Evolutionary conservation across 345 rosid genomes (phyloP), one percentile per base, ranked within the genome.

Genomic region (Lepidium sativum): DNA sequence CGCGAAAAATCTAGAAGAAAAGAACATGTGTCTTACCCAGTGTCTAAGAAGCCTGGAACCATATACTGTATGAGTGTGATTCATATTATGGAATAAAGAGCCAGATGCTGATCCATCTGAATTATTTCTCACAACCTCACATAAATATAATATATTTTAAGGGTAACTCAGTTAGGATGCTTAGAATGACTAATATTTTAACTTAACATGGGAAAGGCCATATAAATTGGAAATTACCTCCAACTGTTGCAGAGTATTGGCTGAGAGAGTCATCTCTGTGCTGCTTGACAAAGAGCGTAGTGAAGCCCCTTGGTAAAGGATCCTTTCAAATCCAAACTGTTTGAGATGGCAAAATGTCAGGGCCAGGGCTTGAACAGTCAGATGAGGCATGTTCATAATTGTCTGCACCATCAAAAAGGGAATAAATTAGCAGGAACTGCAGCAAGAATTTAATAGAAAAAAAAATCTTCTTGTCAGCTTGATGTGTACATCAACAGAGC

Each of bases 1-100:
- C 25, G 35, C n/a, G 41, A 21, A 12, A 49, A 41, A 34, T 16
- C 16, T 43, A 67, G 29, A 66, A 35, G 40, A 44, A 66, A 53
- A n/a, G 5, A 48, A 15, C 41, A 17, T 45, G 60, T 14, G 54
- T 54, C 89, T 67, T 89, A 92, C 98, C 98, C 98, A 92, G 68
- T 81, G 86, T 60, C 87, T 84, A 37, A 92, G 84, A 68, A 92
- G 87, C 84, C 98, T 86, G 57, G 91, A 89, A 48, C 98, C 98
- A 57, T 80, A 87, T 56, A 73, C 77, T 11, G 98, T 92, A 47
- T 81, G 87, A 58, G 97, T 87, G 57, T 77, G 79, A 70, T 89
- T 87, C 96, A 89, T 87, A 52, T 57, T 65, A 39, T 80, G 80
- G 59, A 92, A 74, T 75, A 92, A 81, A 20, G 98, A 86, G 65